Evolutionary conservation across 2,329 filamentous ascomycete genomes (phyloP).

Genomic region (Pezicula radicicola): DNA sequence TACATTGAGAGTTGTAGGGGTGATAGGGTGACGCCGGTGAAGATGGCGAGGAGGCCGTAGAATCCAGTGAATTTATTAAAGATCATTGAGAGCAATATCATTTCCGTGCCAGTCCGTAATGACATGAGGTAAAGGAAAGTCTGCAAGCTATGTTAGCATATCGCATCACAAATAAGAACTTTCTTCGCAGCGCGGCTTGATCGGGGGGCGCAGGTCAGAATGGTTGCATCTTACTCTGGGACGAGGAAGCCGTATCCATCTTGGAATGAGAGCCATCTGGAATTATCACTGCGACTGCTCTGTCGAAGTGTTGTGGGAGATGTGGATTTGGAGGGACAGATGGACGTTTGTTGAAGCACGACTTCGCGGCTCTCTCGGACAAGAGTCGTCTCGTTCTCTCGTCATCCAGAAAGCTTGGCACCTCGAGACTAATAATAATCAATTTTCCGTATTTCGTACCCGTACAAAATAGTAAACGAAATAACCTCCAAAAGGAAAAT

Average conservation of each 20-base stretch:
- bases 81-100: conserved; percentile 78
- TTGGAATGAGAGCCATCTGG: conserved; percentile 22
- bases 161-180: neutral
- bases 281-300: neutral
- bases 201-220: neutral
- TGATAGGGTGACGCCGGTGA: conserved; percentile 83
- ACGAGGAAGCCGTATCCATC: conserved; percentile 27
- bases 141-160: conserved; percentile 41
- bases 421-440: too few relatives aligned
- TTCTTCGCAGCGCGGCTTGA: neutral
- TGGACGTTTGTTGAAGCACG: too few relatives aligned
- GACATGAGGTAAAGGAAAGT: conserved; percentile 83
- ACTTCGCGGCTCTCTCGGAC: too few relatives aligned
- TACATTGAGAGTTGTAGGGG: conserved; percentile 86
- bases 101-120: conserved; percentile 79
- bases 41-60: conserved; percentile 83
- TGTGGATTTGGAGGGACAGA: too few relatives aligned
- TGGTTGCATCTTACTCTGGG: conserved; percentile 20
- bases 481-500: too few relatives aligned
- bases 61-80: conserved; percentile 92
- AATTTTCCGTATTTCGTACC: neutral
- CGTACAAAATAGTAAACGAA: too few relatives aligned
- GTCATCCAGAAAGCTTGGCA: too few relatives aligned
- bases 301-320: conserved; percentile 1
- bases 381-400: too few relatives aligned